Evolutionary conservation across 345 rosid genomes (phyloP).

Genomic region (Eucalyptus cladocalyx): DNA sequence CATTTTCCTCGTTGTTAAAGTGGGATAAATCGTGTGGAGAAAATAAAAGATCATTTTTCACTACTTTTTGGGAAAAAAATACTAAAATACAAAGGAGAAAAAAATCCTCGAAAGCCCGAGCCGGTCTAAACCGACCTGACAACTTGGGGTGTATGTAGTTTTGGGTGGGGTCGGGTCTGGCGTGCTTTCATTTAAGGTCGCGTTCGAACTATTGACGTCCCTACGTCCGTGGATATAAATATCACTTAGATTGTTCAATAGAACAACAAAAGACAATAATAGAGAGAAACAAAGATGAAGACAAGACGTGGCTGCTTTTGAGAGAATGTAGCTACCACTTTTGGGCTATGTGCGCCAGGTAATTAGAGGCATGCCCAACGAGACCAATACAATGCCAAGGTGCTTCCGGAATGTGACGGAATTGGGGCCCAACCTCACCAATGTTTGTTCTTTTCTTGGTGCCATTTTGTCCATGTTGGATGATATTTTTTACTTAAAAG

Average conservation of each 20-base stretch:
- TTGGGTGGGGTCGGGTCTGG: background rate
- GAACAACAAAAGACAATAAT: background rate
- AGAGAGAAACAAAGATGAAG: background rate
- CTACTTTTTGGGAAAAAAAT: background rate
- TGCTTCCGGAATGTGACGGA: background rate
- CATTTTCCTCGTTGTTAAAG: too few relatives aligned
- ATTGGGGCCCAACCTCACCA: background rate
- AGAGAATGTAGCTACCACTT: background rate
- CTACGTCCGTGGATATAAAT: background rate
- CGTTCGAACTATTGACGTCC: too few relatives aligned
- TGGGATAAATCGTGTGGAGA: too few relatives aligned
- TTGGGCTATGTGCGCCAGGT: background rate
- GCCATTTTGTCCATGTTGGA: background rate
- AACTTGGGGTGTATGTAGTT: background rate
- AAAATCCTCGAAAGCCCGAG: background rate
- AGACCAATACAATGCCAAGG: background rate
- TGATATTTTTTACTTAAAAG: background rate
- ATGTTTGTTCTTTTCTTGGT: background rate
- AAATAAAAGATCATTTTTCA: too few relatives aligned
- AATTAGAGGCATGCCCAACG: background rate
- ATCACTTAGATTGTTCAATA: background rate
- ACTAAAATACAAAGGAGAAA: too few relatives aligned
- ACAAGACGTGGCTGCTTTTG: background rate
- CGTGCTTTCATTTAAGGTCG: background rate
- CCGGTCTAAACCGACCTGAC: background rate